Base-by-base conservation (phyloP, 1,284 basidiomycete genomes). In the Irpex sp. region DNA sequence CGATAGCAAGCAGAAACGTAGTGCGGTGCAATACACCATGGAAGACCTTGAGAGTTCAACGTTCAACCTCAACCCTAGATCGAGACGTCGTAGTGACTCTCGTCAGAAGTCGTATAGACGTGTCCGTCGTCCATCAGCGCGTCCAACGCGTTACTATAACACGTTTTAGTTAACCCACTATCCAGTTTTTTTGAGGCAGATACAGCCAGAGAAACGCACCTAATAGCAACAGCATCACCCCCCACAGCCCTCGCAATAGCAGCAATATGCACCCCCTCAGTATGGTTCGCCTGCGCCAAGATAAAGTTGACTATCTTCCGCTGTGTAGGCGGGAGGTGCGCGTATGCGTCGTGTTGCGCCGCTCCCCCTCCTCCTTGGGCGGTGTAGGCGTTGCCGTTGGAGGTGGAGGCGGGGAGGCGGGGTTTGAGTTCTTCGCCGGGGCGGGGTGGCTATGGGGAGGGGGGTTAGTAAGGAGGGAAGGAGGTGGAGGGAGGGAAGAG, bases 61-160 rank as follows among this genome's bases (percentile, higher is more conserved):
- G 21, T 54, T 11, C 11, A 5, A 47, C 58, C 17, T 55, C 48
- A n/a, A 38, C 7, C 26, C 70, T 62, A 76, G 38, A 67, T 59
- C 5, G 76, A 76, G 19, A 78, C 62, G n/a, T 63, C 66, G 68
- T 76, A 79, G 62, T 80, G 78, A 36, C 73, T 75, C 40, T 86
- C 83, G 67, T 85, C 81, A 31, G 80, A 78, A 0, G 85, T 86
- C 38, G 79, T 82, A 71, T 78, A 89, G 54, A 88, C 75, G 65
- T 80, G 73, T 4, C 87, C 87, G 9, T 86, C 83, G 49, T 79
- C 75, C 74, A 85, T 81, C 59, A 89, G 78, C 40, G 70, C 67
- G 66, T 85, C 82, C 61, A 87, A 72, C 7, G 82, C 83, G 11
- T 78, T 72, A 66, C 83, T 31, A 26, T 26, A 26, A 26, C 21